Evolutionary conservation across 2,329 filamentous ascomycete genomes (phyloP).

Genomic region (Trichoderma lentiforme): DNA sequence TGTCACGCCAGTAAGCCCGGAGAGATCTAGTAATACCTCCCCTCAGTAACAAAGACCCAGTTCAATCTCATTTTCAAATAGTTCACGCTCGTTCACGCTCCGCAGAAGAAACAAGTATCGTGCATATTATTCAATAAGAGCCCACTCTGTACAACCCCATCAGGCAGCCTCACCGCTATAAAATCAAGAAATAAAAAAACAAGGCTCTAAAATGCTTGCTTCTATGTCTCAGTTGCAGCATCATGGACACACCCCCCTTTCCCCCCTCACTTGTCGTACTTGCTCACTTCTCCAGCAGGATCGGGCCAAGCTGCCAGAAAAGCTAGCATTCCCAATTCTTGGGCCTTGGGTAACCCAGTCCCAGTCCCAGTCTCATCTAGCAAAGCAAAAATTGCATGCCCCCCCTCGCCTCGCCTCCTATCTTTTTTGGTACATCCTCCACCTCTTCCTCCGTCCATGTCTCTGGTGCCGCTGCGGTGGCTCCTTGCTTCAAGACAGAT

Average conservation of each 20-base stretch:
- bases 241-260: background rate
- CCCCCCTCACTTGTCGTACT: background rate
- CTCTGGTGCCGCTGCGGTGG: background rate
- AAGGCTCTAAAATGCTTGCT: background rate
- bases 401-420: background rate
- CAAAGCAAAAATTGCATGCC: background rate
- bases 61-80: background rate
- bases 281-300: background rate
- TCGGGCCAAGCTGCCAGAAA: background rate
- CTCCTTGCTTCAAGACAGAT: background rate
- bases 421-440: background rate
- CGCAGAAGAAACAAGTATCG: background rate
- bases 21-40: background rate
- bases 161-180: background rate
- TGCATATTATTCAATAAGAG: background rate
- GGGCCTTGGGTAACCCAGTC: background rate
- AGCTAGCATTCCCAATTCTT: background rate
- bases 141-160: background rate
- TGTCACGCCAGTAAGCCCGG: background rate
- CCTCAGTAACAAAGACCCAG: background rate
- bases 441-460: too few relatives aligned
- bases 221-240: background rate
- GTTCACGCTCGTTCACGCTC: background rate
- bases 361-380: background rate
- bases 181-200: background rate